Evolutionary conservation across 2,329 filamentous ascomycete species (phyloP), one percentile per base, ranked within the genome.

Genomic region (Bipolaris cookei): DNA sequence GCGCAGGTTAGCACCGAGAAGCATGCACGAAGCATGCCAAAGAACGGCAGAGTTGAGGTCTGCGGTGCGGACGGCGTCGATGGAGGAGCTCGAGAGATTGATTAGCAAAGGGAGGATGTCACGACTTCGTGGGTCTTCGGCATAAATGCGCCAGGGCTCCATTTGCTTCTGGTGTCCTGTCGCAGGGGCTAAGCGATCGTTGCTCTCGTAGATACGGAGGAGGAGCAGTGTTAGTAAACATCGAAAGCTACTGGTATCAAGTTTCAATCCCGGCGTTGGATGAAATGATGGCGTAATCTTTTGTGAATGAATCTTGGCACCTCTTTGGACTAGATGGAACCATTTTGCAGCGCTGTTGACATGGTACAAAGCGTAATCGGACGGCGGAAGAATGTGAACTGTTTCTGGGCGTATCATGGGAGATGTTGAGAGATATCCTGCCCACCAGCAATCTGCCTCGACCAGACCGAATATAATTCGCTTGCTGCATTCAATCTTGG

Each of bases 1-100:
- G 45, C 81, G 80, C 7, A 82, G 78, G 53, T 84, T 82, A 3
- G 82, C 78, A 0, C 81, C 80, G 2, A 84, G 75, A 61, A 78
- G 79, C 77, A 84, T 82, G 61, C 80, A 83, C 51, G 83, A 79
- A 41, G 80, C 79, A 60, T 84, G 82, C 82, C 82, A 84, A 35
- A 83, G 77, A 3, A 83, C 74, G 1, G 80, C 67, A 3, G 80
- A 80, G 47, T 84, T 84, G 2, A 82, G 76, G 49, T 82, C 81
- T 21, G 81, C 74, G 2, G 71, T 74, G 13, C 77, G 67, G 3
- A 82, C 71, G 1, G 75, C 72, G 20, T 80, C 76, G 30, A 78
- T 76, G 34, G 82, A 82, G 4, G 71, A 71, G 4, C 70, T 70
- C 3, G 75, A 74, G 14, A 77, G 62, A 45, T 77, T 75, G 10